Base-by-base conservation (phyloP, 768 basidiomycete genomes). In the Lenzites betulinus region DNA sequence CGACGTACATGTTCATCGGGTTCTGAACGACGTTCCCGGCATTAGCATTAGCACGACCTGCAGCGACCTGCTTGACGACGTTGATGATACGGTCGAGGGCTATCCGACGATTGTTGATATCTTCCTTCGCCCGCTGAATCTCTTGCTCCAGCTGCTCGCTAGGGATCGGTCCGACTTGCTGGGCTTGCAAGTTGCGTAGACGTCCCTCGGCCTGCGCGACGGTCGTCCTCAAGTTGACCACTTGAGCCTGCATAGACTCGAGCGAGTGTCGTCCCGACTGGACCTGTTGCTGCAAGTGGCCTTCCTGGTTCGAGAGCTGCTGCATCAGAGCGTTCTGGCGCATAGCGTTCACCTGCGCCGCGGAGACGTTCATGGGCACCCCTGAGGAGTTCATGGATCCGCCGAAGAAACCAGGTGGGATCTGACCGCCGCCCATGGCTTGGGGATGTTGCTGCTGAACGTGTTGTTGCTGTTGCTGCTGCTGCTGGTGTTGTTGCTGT, bases 191-290 rank as follows among this genome's bases (percentile, higher is more conserved):
- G 20, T 8, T 35, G 5, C 18, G 39, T 15, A 60, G 47, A 18
- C 62, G 62, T 0, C 5, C 9, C 35, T 63, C 62, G 9, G 46
- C 53, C 11, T 57, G 46, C 1, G 12, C 15, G 20, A 60, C 46
- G 23, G n/a, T 30, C 15, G 43, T 20, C 49, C 48, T 35, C 41
- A 60, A 16, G 42, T 22, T n/a, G 1, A 28, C n/a, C 1, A 53
- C 64, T 47, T 54, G 58, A 2, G 44, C 35, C 23, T 57, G 51
- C 64, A 66, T 66, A 46, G 28, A 33, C 41, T 59, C 47, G 28
- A 62, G 55, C 30, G 25, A 16, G 3, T 30, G 28, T 2, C 54
- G 46, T 20, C 28, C 39, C 16, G 36, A 41, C 51, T 33, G 48
- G 13, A 8, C 25, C n/a, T 46, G 57, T 16, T 41, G 35, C 12